Evolutionary conservation across 371 early-diverging fungal species (phyloP).

Genomic region (Mortierella sp.): DNA sequence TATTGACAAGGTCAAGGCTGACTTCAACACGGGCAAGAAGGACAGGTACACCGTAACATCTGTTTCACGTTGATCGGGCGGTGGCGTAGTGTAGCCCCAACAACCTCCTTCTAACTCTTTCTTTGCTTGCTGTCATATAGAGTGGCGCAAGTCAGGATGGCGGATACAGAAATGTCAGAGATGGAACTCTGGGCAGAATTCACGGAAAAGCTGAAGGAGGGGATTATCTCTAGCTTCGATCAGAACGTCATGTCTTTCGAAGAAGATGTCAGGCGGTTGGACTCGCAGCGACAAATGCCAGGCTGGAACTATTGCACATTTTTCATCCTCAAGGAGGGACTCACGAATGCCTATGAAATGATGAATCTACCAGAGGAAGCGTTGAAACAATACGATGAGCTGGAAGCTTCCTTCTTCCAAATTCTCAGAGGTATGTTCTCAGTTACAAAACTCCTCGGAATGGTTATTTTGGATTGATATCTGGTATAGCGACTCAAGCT

Average conservation of each 20-base stretch:
- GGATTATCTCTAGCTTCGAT: conserved; percentile 82
- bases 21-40: conserved; percentile 82
- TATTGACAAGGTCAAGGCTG: conserved; percentile 87
- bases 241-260: conserved; percentile 82
- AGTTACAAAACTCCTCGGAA: no score
- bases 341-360: conserved; percentile 88
- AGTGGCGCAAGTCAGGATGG: conserved; percentile 69
- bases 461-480: no score
- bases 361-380: conserved; percentile 91
- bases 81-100: no score
- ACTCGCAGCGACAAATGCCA: conserved; percentile 91
- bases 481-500: neutral
- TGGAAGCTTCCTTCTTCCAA: conserved; percentile 93
- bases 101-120: neutral
- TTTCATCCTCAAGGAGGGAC: conserved; percentile 92
- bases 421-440: conserved; percentile 70
- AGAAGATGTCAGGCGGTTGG: conserved; percentile 89
- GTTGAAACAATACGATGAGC: conserved; percentile 92
- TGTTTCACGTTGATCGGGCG: no score
- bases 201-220: conserved; percentile 82
- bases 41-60: conserved; percentile 60
- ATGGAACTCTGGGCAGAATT: conserved; percentile 84
- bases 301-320: conserved; percentile 98
- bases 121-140: conserved; percentile 37
- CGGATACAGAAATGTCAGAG: conserved; percentile 68